Base-by-base conservation (phyloP, 495 filamentous ascomycete genomes). In the Neurospora sp. region DNA sequence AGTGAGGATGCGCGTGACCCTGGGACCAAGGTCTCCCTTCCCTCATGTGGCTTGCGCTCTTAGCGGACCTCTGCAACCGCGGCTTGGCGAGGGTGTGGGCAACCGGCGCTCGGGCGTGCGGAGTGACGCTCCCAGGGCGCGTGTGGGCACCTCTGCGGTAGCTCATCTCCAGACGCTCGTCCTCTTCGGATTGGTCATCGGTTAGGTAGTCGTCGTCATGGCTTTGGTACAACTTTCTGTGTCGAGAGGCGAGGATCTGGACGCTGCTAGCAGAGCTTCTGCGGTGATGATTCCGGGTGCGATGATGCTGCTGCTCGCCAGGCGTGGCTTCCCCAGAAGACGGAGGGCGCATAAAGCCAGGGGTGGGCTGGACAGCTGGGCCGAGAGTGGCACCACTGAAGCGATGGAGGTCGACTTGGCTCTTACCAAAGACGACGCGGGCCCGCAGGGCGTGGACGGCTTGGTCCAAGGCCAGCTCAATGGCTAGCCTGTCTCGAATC, bases 381-480 rank as follows among this genome's bases (percentile, higher is more conserved):
- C 15, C 70, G 37, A 15, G n/a, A 37, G 69, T 24, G 9, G 45
- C 62, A 13, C 59, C 70, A 36, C 71, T 73, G 73, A 85, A 82
- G 24, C 87, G 79, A 42, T 86, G 81, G 39, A 92, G 81, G 75
- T 93, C 87, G 10, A 90, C 85, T 77, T 92, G 90, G 69, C 87
- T 91, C 21, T 91, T 91, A 73, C 90, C 92, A 77, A 97, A 96
- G 1, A 92, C 92, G 8, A 97, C 91, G 39, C 90, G 84, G 15
- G 91, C 88, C 37, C 93, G 85, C 78, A 96, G 86, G 17, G 88
- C 85, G 75, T 93, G 91, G 9, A 97, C 93, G 9, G 93, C 94
- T 38, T 89, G 86, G 79, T 98, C 94, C 7, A 98, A 83, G 15
- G 93, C 93, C 36, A 97, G 82, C 80, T 98, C 94, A 62, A 97